Evolutionary conservation across 2,329 filamentous ascomycete genomes (phyloP).

Genomic region (Penicillium crustosum): DNA sequence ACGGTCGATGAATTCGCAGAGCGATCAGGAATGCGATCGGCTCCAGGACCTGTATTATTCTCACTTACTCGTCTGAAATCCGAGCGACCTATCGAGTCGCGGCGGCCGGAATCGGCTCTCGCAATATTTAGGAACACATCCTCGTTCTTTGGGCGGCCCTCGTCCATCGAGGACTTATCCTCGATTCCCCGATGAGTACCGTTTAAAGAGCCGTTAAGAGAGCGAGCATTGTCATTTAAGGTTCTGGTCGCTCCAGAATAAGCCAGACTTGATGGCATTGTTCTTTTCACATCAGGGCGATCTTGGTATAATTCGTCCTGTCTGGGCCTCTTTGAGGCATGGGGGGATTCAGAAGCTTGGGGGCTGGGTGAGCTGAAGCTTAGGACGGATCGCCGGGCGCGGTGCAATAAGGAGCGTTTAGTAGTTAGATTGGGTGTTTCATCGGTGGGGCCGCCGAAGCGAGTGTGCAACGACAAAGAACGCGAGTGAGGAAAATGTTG

Average conservation of each 20-base stretch:
- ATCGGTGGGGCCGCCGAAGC: conserved; percentile 39
- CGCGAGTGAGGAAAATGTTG: conserved; percentile 3
- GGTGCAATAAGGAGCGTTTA: conserved; percentile 41
- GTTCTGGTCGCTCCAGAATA: conserved; percentile 30
- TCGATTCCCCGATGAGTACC: conserved; percentile 26
- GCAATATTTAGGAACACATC: conserved; percentile 51
- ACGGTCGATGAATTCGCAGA: background rate
- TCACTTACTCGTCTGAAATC: conserved; percentile 42
- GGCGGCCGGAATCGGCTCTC: conserved; percentile 40
- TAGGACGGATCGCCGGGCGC: conserved; percentile 32
- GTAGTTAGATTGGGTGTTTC: conserved; percentile 47
- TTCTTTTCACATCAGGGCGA: conserved; percentile 33
- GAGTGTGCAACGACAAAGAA: conserved; percentile 20
- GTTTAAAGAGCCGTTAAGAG: conserved; percentile 19
- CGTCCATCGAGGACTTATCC: conserved; percentile 37
- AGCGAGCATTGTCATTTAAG: conserved; percentile 28
- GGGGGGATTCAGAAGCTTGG: conserved; percentile 23
- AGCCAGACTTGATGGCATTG: conserved; percentile 36
- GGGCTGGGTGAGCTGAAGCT: conserved; percentile 27
- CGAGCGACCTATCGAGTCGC: conserved; percentile 39
- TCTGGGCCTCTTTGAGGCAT: conserved; percentile 31
- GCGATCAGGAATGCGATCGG: conserved; percentile 12
- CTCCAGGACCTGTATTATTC: background rate
- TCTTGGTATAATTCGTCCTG: conserved; percentile 24
- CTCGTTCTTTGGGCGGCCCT: conserved; percentile 41